Percentiles rank a stretch among this genome's conserved stretches.
Evolutionary conservation across 1,139 yeast genomes (phyloP).

Genomic region (Nakaseomyces uthaithaninus): DNA sequence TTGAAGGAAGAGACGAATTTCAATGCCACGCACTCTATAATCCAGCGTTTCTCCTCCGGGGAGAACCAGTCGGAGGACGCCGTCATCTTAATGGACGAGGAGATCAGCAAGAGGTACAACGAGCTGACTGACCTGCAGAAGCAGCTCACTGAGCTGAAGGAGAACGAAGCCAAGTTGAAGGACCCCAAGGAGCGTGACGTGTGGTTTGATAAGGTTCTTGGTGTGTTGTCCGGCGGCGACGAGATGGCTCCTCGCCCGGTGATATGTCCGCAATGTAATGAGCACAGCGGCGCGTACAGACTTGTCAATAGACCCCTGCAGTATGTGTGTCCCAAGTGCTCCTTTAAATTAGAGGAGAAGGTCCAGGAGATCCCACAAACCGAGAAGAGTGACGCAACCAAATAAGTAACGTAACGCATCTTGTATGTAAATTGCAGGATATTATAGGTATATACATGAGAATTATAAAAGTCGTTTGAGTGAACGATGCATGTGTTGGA

Average conservation of each 20-base stretch:
- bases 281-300: conserved; percentile 23
- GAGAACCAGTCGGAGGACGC: conserved; percentile 32
- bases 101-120: conserved; percentile 37
- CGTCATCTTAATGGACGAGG: conserved; percentile 33
- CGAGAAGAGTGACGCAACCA: too few species aligned
- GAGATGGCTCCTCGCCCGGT: conserved; percentile 19
- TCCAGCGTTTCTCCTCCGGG: conserved; percentile 54
- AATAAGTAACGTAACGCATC: too few species aligned
- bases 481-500: too few species aligned
- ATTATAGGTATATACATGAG: background rate
- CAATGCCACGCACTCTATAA: conserved; percentile 63
- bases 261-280: conserved; percentile 24
- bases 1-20: conserved; percentile 74
- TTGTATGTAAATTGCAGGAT: too few species aligned
- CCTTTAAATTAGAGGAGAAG: conserved; percentile 25
- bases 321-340: conserved; percentile 72
- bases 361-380: background rate
- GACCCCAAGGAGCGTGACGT: conserved; percentile 23
- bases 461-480: conserved; percentile 1
- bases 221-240: conserved; percentile 28
- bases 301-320: conserved; percentile 44
- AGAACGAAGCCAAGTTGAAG: conserved; percentile 13
- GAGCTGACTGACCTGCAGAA: conserved; percentile 36
- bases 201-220: conserved; percentile 31
- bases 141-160: conserved; percentile 29